Evolutionary conservation across 73 alveolate species (phyloP), one percentile per base, ranked within the genome.

Genomic region (Symbiodinium pilosum): DNA sequence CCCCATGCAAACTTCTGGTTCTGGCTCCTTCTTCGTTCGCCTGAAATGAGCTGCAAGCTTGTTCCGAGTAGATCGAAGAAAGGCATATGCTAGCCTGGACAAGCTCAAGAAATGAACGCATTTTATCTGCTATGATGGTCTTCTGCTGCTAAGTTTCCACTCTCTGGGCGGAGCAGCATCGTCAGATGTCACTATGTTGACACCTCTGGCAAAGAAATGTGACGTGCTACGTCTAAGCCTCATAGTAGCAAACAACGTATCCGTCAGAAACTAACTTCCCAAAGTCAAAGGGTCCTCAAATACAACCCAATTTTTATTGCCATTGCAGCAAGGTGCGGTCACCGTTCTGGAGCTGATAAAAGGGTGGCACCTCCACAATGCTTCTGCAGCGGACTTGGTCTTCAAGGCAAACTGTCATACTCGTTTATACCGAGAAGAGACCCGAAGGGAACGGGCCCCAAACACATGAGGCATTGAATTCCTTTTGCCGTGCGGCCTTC

Each of bases 21-120:
- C n/a, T 34, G 26, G 41, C 32, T 36, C 88, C 97, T 91, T 91
- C 88, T 83, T n/a, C 28, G 38, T 59, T 59, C 81, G 42, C 42
- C 88, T 42, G 20, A 91, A 91, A 36, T 43, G 43, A 16, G 89
- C 97, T 0, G 87, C 38, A 64, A 91, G 89, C 24, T 43, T 91
- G 56, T 91, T 68, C 41, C 97, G 73, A 3, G 97, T 91, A 14
- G 97, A 69, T 18, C 88, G 97, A 42, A 91, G 88, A 71, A 91
- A 91, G 21, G 97, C 97, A n/a, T 21, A 91, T 32, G 97, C 97
- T 51, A 91, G 56, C 97, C 97, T 91, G 38, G 44, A n/a, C n/a
- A n/a, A n/a, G n/a, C n/a, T n/a, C n/a, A n/a, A n/a, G n/a, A n/a
- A n/a, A n/a, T n/a, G n/a, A n/a, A n/a, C n/a, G n/a, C n/a, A n/a